phyloP scores from a whole-genome alignment of 2,329 filamentous ascomycete genomes.

The Colletotrichum musae region DNA sequence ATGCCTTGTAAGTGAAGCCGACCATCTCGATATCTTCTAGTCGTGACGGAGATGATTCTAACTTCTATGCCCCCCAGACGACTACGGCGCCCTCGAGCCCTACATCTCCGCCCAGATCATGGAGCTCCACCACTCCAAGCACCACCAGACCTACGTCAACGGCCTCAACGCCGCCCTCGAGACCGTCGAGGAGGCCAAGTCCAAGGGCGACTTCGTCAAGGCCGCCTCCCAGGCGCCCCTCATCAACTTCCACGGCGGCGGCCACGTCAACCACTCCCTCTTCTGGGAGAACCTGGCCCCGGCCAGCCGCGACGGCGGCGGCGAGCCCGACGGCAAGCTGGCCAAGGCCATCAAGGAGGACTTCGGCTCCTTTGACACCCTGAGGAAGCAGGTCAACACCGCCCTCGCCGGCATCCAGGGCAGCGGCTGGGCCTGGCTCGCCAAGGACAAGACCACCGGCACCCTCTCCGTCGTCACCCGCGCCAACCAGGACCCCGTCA shows the following conservation, averaged over 20 bases:
- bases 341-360: conserved; percentile 73
- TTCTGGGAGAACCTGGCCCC: conserved; percentile 89
- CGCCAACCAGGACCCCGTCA: conserved; percentile 91
- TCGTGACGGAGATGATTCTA: background rate
- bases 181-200: conserved; percentile 76
- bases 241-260: conserved; percentile 86
- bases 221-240: conserved; percentile 66
- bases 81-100: conserved; percentile 94
- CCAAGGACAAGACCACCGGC: conserved; percentile 77
- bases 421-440: conserved; percentile 92
- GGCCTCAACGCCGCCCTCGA: conserved; percentile 86
- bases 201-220: conserved; percentile 70
- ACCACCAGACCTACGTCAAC: conserved; percentile 95
- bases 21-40: no score
- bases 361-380: conserved; percentile 76
- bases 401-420: conserved; percentile 84
- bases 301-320: conserved; percentile 72
- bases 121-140: conserved; percentile 95
- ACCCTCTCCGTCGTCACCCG: conserved; percentile 77
- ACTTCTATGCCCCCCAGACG: conserved; percentile 72
- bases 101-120: conserved; percentile 91
- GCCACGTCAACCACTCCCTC: conserved; percentile 88
- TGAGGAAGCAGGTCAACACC: conserved; percentile 77
- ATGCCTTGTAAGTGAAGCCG: conserved; percentile 67
- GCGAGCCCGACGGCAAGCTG: conserved; percentile 74